Evolutionary conservation across 108 stramenopile genomes (phyloP).

Genomic region (Epipyxis sp.): DNA sequence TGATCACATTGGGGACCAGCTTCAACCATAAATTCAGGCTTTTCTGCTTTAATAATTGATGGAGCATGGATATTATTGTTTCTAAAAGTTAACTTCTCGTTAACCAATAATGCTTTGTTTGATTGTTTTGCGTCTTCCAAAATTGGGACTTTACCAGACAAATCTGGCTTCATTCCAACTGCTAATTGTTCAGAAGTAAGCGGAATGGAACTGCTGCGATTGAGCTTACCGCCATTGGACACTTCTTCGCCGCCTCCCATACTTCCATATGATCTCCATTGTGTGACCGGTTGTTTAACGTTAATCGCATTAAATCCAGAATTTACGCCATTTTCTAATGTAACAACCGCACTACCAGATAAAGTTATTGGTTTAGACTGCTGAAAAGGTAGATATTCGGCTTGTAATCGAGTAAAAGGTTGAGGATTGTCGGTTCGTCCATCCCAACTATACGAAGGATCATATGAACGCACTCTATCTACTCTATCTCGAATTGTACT

Average conservation of each 20-base stretch:
- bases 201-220: too few relatives aligned
- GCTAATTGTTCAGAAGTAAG: not conserved
- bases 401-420: not conserved
- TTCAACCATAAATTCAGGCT: not conserved
- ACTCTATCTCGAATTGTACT: not conserved
- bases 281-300: slow-evolving; percentile 5
- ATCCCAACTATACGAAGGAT: not conserved
- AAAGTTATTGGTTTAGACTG: not conserved
- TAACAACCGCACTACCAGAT: slow-evolving; percentile 1
- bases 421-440: slow-evolving; percentile 17
- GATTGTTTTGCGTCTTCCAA: not conserved
- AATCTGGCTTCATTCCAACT: not conserved
- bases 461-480: not conserved
- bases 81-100: not conserved
- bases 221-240: too few relatives aligned
- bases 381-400: not conserved
- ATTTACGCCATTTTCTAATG: not conserved
- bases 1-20: not conserved
- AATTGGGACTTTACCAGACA: not conserved
- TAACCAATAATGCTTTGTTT: not conserved
- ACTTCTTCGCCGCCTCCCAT: not conserved
- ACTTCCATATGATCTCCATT: too few relatives aligned
- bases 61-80: not conserved
- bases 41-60: not conserved
- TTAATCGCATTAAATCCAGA: slow-evolving; percentile 4